phyloP scores from a whole-genome alignment of 2,329 filamentous ascomycete species.

The Bipolaris victoriae region DNA sequence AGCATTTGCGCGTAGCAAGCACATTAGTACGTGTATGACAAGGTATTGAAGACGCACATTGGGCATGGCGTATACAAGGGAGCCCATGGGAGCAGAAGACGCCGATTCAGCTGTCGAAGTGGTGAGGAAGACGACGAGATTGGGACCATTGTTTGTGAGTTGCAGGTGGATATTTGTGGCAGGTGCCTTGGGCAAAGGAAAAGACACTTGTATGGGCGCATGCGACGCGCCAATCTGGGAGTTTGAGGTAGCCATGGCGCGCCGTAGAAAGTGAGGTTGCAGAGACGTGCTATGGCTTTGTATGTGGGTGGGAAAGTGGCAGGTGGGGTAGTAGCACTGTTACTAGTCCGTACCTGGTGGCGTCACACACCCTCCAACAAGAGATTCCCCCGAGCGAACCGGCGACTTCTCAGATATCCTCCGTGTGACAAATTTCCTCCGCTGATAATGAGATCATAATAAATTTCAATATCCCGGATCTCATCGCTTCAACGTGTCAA shows the following conservation, averaged over 20 bases:
- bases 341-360: background rate
- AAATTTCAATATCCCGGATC: background rate
- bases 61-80: conserved; percentile 91
- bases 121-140: conserved; percentile 63
- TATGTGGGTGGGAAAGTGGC: background rate
- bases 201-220: conserved; percentile 61
- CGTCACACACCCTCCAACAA: conserved; percentile 2
- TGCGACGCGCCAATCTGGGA: conserved; percentile 23
- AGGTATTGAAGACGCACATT: conserved; percentile 64
- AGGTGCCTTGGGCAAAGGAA: conserved; percentile 63
- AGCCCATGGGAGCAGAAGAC: conserved; percentile 66
- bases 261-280: background rate
- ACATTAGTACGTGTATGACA: background rate
- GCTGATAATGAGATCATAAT: background rate
- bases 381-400: background rate
- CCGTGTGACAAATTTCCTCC: no score
- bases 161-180: conserved; percentile 66
- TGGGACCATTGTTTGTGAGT: conserved; percentile 60
- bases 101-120: conserved; percentile 54
- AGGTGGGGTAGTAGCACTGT: conserved; percentile 7
- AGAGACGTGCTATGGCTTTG: conserved; percentile 9
- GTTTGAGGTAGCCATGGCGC: conserved; percentile 27
- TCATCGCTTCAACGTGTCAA: no score
- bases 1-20: conserved; percentile 8
- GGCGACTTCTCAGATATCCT: background rate